phyloP scores from a whole-genome alignment of 768 basidiomycete species.

The Tulasnella sp. region DNA sequence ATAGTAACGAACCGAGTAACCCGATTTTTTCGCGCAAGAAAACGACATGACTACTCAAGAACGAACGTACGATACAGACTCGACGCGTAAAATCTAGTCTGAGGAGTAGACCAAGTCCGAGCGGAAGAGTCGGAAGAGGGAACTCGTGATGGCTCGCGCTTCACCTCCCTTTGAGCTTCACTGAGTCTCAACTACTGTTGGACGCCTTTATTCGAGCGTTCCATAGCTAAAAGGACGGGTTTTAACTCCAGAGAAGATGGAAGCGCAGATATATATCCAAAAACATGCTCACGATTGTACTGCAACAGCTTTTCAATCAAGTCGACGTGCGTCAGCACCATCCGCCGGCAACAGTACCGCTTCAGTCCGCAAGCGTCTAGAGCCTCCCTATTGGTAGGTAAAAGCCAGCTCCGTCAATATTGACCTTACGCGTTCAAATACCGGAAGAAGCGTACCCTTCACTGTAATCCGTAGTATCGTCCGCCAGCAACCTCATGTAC shows the following conservation, averaged over 20 bases:
- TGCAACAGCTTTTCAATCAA: conserved; percentile 95
- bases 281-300: conserved; percentile 77
- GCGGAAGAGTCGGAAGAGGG: neutral
- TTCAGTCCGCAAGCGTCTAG: conserved; percentile 87
- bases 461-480: conserved; percentile 59
- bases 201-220: conserved; percentile 19
- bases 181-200: neutral
- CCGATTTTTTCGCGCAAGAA: neutral
- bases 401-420: neutral
- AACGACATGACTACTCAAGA: neutral
- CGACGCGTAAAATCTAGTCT: neutral
- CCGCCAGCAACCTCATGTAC: conserved; percentile 79
- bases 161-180: neutral
- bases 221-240: conserved; percentile 13
- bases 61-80: neutral
- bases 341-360: conserved; percentile 93
- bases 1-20: neutral
- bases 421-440: conserved; percentile 8
- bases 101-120: neutral
- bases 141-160: neutral
- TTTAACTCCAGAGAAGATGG: too few species aligned
- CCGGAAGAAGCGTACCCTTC: conserved; percentile 66
- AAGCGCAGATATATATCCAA: too few species aligned
- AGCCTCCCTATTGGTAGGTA: conserved; percentile 65
- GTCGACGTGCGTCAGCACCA: conserved; percentile 98